These are phyloP conservation scores for Punctularia strigosozonata DNA, from an alignment of 768 basidiomycete genomes.

Conservation along the genomic window DNA sequence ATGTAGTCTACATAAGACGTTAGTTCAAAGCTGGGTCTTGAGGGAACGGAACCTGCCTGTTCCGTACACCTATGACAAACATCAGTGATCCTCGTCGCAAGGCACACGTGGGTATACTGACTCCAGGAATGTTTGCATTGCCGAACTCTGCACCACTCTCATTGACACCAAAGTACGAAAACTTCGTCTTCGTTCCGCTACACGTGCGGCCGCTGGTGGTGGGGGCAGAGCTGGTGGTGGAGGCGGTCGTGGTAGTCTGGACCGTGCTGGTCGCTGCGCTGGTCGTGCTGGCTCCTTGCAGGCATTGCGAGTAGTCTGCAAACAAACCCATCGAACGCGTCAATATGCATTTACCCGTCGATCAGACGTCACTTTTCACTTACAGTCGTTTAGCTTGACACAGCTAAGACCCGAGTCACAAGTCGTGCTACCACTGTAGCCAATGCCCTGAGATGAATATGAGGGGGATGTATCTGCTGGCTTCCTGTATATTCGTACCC, in stretches of 20 bases:
- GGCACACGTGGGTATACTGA: too few relatives aligned
- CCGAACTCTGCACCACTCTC: slow-evolving; percentile 56
- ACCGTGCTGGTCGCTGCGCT: slow-evolving; percentile 17
- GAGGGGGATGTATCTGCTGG: background rate
- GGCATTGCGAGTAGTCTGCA: slow-evolving; percentile 38
- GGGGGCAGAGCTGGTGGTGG: slow-evolving; percentile 14
- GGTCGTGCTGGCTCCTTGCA: slow-evolving; percentile 21
- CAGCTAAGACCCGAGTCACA: slow-evolving; percentile 36
- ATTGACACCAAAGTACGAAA: slow-evolving; percentile 54
- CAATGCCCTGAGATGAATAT: slow-evolving; percentile 17
- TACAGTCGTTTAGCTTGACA: slow-evolving; percentile 29
- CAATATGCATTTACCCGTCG: background rate
- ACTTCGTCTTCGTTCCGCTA: slow-evolving; percentile 35
- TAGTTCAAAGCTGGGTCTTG: too few relatives aligned
- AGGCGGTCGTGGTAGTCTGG: slow-evolving; percentile 14
- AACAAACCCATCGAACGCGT: background rate
- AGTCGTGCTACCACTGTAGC: slow-evolving; percentile 29
- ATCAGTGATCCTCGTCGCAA: too few relatives aligned
- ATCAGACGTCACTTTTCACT: slow-evolving; percentile 7
- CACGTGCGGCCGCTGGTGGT: slow-evolving; percentile 14
- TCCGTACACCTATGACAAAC: too few relatives aligned
- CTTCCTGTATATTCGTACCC: slow-evolving; percentile 12
- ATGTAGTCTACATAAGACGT: slow-evolving; percentile 31
- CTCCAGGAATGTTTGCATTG: slow-evolving; percentile 33
- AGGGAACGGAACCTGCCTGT: too few relatives aligned